Evolutionary conservation across 257 asterid genomes (phyloP), one percentile per base, ranked within the genome.

Genomic region (Haberlea rhodopensis): DNA sequence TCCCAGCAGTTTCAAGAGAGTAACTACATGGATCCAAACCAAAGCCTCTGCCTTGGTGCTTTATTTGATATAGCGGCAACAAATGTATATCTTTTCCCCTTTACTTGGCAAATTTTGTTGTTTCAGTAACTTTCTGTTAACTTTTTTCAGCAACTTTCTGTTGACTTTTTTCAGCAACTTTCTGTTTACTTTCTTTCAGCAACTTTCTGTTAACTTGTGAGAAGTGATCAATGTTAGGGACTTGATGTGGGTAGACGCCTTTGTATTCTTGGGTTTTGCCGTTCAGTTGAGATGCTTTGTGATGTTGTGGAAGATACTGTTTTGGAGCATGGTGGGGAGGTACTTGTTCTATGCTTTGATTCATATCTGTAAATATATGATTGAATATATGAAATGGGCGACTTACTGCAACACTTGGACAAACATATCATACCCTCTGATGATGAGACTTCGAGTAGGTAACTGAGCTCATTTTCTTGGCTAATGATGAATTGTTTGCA

Each of bases 281-380:
- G 99, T 64, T 94, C 99, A 19, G 57, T 87, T 66, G 99, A 94
- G 87, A 94, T 94, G 99, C 95, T 94, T 60, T 90, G 96, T 67
- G 99, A 94, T 54, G 97, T 90, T 31, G 95, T 94, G 68, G 97
- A 94, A 78, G 99, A 90, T 74, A 87, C 95, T 16, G 99, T 94
- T 73, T 67, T 90, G 78, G 99, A 94, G 83, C 91, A 90, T 51
- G 99, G 99, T 23, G 99, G 99, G 53, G 99, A 94, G 99, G 99
- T 90, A 87, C 57, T 51, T 55, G 49, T 40, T 19, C 20, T 48
- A 4, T 59, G 31, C n/a, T 15, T 46, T 9, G 23, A 32, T 51
- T 23, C 24, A 20, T 69, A 19, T 26, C 48, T 1, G 37, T 29
- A 9, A 49, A 3, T 53, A 28, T 70, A 1, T 49, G 5, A 20